These are phyloP conservation scores for Sclerotinia glacialis DNA, from an alignment of 2,329 filamentous ascomycete species.

Conservation along the genomic window DNA sequence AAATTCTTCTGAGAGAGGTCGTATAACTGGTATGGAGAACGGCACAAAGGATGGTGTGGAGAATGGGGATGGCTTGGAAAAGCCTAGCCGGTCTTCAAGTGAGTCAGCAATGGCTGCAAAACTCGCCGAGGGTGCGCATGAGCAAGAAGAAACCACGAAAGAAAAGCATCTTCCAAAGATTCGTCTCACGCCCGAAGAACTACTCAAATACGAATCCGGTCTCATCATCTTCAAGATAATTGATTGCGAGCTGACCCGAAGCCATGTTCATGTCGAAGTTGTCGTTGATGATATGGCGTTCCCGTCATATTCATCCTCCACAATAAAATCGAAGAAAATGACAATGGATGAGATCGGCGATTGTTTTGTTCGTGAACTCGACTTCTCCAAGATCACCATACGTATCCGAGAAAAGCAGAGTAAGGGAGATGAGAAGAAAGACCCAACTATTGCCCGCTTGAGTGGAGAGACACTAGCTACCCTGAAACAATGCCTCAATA, in stretches of 20 bases:
- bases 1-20: conserved; percentile 31
- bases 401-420: conserved; percentile 80
- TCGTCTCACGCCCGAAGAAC: conserved; percentile 72
- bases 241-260: conserved; percentile 78
- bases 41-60: conserved; percentile 21
- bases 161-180: conserved; percentile 68
- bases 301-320: conserved; percentile 79
- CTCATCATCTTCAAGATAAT: conserved; percentile 92
- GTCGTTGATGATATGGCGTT: conserved; percentile 94
- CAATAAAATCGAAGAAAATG: conserved; percentile 63
- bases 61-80: conserved; percentile 37
- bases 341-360: conserved; percentile 92
- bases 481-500: conserved; percentile 71
- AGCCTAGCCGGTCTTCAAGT: conserved; percentile 43
- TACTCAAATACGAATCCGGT: conserved; percentile 83
- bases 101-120: conserved; percentile 33
- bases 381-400: conserved; percentile 89
- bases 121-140: conserved; percentile 37
- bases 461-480: conserved; percentile 83
- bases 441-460: conserved; percentile 76
- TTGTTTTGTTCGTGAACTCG: conserved; percentile 94
- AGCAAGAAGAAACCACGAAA: conserved; percentile 46
- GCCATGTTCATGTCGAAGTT: conserved; percentile 76
- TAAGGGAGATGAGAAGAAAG: conserved; percentile 64
- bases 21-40: conserved; percentile 32